Percentiles rank a stretch among this genome's conserved stretches.
Conservation (phyloP, 1,284 basidiomycete genomes). For the Cystobasidiaceae sp. region DNA sequence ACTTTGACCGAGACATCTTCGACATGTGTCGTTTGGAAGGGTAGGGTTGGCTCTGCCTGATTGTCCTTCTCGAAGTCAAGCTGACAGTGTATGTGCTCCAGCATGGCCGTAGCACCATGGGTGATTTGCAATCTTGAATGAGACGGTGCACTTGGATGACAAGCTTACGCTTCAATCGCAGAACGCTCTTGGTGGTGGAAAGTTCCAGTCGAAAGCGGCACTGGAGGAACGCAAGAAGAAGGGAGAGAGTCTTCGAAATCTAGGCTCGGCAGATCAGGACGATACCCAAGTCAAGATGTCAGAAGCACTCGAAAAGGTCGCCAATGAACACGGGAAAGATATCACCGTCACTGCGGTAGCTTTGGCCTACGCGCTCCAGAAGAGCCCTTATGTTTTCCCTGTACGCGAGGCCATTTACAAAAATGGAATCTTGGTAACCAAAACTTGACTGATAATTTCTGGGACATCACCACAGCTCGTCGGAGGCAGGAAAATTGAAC, state of each 20-base stretch:
- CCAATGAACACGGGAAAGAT: slow-evolving; percentile 33
- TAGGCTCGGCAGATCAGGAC: slow-evolving; percentile 36
- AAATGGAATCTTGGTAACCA: too few species aligned
- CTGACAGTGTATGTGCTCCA: slow-evolving; percentile 50
- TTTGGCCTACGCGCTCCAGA: slow-evolving; percentile 8
- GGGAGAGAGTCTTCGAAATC: slow-evolving; percentile 50
- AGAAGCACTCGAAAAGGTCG: slow-evolving; percentile 39
- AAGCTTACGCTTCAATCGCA: slow-evolving; percentile 48
- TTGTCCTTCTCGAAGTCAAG: background rate
- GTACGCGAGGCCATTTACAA: too few species aligned
- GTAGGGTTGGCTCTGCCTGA: background rate
- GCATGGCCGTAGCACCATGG: slow-evolving; percentile 1
- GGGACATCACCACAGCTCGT: slow-evolving; percentile 45
- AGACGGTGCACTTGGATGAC: background rate
- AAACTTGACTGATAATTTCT: too few species aligned
- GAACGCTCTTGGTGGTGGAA: slow-evolving; percentile 53
- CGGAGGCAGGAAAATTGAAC: slow-evolving; percentile 54
- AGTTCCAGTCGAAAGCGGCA: slow-evolving; percentile 46
- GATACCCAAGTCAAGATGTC: slow-evolving; percentile 29
- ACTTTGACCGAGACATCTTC: slow-evolving; percentile 58
- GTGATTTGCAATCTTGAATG: background rate
- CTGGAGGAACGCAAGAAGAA: slow-evolving; percentile 48
- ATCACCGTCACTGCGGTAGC: slow-evolving; percentile 6
- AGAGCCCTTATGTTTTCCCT: background rate
- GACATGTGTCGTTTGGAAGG: slow-evolving; percentile 38